A percentile compares a stretch with the other conserved stretches of the same genome.
phyloP scores from a whole-genome alignment of 345 rosid species.

The Lumnitzera racemosa region DNA sequence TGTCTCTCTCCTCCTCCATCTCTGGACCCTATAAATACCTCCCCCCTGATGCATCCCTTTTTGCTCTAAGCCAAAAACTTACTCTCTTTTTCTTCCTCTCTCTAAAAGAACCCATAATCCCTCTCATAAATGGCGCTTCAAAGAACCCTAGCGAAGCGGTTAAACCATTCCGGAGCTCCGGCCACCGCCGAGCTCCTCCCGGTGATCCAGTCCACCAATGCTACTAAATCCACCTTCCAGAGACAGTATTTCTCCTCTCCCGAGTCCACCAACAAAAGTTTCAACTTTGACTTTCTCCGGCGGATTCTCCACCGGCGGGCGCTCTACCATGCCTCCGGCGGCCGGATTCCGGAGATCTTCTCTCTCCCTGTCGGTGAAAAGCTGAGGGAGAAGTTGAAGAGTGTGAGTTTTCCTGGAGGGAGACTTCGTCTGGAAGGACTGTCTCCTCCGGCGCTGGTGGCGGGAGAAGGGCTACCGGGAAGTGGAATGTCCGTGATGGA shows the following conservation, averaged over 20 bases:
- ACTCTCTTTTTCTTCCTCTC: neutral
- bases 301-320: slow-evolving; percentile 37
- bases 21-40: slow-evolving; percentile 30
- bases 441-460: slow-evolving; percentile 5
- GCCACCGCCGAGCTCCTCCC: slow-evolving; percentile 14
- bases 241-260: slow-evolving; percentile 37
- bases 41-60: neutral
- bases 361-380: slow-evolving; percentile 42
- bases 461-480: neutral
- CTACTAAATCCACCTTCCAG: slow-evolving; percentile 12
- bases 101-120: neutral
- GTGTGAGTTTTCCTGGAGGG: slow-evolving; percentile 14
- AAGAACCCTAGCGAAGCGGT: slow-evolving; percentile 28
- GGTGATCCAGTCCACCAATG: slow-evolving; percentile 10
- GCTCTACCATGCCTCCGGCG: slow-evolving; percentile 10
- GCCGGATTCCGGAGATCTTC: slow-evolving; percentile 24
- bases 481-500: slow-evolving; percentile 39
- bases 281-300: slow-evolving; percentile 16
- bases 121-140: slow-evolving; percentile 45
- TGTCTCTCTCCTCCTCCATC: slow-evolving; percentile 17
- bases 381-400: slow-evolving; percentile 36
- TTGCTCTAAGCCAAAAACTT: neutral
- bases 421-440: slow-evolving; percentile 18
- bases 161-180: slow-evolving; percentile 13
- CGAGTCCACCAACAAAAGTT: slow-evolving; percentile 22